Percentiles rank a stretch among this genome's conserved stretches.
Evolutionary conservation across 805 yeast species (phyloP).

Genomic region (Candida nitratophila): DNA sequence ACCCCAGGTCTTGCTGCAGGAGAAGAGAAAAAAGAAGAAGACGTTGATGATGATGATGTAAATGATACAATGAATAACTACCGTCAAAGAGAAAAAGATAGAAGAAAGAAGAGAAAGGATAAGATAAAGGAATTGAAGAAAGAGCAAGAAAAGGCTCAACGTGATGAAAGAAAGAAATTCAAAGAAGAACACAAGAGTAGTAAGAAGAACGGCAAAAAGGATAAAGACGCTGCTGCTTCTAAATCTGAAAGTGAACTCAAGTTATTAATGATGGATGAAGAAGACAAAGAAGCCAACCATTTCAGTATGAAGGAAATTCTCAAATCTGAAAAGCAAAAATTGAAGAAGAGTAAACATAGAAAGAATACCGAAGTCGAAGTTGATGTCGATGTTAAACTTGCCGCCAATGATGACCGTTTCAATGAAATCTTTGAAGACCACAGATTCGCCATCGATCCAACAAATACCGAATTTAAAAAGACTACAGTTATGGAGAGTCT

Average conservation of each 20-base stretch:
- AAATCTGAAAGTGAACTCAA: conserved; percentile 66
- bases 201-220: conserved; percentile 14
- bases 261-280: conserved; percentile 62
- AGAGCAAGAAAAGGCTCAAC: conserved; percentile 44
- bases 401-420: conserved; percentile 81
- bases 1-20: conserved; percentile 71
- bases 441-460: conserved; percentile 91
- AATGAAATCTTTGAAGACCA: conserved; percentile 76
- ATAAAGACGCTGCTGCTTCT: conserved; percentile 28
- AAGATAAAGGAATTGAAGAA: conserved; percentile 57
- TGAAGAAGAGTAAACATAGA: conserved; percentile 41
- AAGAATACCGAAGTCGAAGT: conserved; percentile 38
- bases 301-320: conserved; percentile 74
- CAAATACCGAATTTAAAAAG: conserved; percentile 82
- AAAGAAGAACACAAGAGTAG: conserved; percentile 22
- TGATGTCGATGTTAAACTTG: conserved; percentile 46
- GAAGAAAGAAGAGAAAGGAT: conserved; percentile 79
- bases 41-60: conserved; percentile 59
- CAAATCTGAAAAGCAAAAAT: conserved; percentile 60
- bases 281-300: conserved; percentile 45
- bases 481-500: conserved; percentile 83
- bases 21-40: conserved; percentile 26
- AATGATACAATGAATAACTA: conserved; percentile 75
- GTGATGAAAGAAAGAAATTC: conserved; percentile 26
- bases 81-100: conserved; percentile 85